Conservation (phyloP, 1,139 yeast genomes). For the Magnusiomyces fungicola region DNA sequence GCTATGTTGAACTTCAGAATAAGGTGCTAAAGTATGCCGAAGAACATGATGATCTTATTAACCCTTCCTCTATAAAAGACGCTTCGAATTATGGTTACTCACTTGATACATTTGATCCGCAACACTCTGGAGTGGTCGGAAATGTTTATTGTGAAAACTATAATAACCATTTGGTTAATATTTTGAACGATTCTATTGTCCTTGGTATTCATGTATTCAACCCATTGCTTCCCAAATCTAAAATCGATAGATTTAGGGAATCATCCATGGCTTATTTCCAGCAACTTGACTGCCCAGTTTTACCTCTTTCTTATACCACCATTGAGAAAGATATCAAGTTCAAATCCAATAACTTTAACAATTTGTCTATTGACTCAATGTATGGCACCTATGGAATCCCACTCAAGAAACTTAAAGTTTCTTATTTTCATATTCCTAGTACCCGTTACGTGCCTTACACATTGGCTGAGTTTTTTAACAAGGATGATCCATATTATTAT, state of each 20-base stretch:
- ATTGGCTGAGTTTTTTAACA: background rate
- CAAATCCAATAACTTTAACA: background rate
- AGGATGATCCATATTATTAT: background rate
- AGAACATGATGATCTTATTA: background rate
- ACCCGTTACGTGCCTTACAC: background rate
- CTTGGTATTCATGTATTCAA: background rate
- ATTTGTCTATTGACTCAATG: background rate
- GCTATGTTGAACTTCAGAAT: too few species aligned
- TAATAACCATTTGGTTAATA: background rate
- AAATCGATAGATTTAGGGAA: background rate
- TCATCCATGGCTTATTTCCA: background rate
- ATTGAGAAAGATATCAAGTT: background rate
- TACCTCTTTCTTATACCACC: background rate
- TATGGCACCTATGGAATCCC: background rate
- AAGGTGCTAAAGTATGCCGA: background rate
- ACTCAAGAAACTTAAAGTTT: background rate
- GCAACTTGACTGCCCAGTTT: background rate
- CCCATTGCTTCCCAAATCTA: background rate
- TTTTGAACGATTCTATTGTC: background rate
- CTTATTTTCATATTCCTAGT: too few species aligned
- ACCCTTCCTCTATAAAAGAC: too few species aligned
- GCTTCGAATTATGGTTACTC: too few species aligned
- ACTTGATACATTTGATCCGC: too few species aligned
- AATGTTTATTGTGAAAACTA: background rate
- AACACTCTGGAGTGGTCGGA: background rate